Base-by-base conservation (phyloP, 306 rosid genomes). In the Glycine tomentella region DNA sequence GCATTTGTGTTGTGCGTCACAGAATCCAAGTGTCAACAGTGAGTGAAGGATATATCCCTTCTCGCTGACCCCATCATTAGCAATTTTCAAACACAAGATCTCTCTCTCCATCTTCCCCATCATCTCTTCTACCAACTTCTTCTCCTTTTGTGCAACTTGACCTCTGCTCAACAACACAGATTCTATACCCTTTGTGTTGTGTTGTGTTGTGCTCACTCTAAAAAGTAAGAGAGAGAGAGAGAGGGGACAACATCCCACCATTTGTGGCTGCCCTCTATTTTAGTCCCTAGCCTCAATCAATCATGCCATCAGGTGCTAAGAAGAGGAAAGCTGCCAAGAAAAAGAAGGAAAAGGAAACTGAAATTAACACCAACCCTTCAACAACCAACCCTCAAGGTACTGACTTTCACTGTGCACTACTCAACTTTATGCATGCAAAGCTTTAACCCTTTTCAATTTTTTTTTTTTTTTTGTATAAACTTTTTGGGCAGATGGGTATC, bases 251-350 rank as follows among this genome's bases (percentile, higher is more conserved):
- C 56, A 9, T 3, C 69, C 82, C 86, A 75, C 90, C 81, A 80
- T 81, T 87, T 76, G 83, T 65, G 86, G 81, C 31, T 65, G 50
- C 50, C 36, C 77, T 84, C 82, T 44, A 33, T 69, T 86, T 57
- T 10, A 71, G n/a, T 40, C 42, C 31, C 76, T 53, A 40, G 5
- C 71, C 70, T 66, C 52, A 15, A 76, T 84, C 84, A 66, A 83
- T 84, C 84, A 87, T 87, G 99, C 99, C 99, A 13, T 80, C 91
- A 75, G 99, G 91, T 84, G 75, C 93, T 0, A 95, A 88, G 91
- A 90, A 78, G 87, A 77, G 97, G 82, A 92, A 92, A 83, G 95
- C 97, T 17, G 94, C 91, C 67, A 92, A 87, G 91, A 95, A 90
- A 84, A 95, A 92, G 95, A 95, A 80, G 88, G 94, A 82, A 79